Conservation (phyloP, 805 yeast genomes). For the Clavispora santaluciae region DNA sequence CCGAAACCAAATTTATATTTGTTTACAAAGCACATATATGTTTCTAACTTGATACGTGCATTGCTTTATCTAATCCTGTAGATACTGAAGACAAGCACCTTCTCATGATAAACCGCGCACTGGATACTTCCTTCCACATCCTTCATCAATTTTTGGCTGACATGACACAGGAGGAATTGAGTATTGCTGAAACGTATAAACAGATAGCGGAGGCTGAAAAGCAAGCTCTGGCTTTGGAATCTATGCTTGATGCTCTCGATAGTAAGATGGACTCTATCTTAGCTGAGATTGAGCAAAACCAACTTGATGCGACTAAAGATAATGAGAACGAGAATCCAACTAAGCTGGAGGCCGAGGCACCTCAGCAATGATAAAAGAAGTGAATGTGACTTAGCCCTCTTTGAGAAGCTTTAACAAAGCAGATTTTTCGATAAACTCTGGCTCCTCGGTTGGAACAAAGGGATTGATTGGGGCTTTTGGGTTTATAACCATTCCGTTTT, state of each 20-base stretch:
- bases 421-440: constrained; percentile 41
- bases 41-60: too few species aligned
- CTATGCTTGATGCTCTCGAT: constrained; percentile 61
- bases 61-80: too few species aligned
- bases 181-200: constrained; percentile 53
- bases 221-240: constrained; percentile 57
- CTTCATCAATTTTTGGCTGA: neutral
- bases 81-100: neutral
- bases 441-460: constrained; percentile 48
- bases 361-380: neutral
- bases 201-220: constrained; percentile 64
- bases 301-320: neutral
- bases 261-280: constrained; percentile 56
- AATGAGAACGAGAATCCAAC: neutral
- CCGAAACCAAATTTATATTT: too few species aligned
- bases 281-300: constrained; percentile 38
- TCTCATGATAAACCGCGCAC: neutral
- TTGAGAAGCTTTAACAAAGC: neutral
- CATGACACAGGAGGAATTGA: constrained; percentile 32
- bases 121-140: neutral
- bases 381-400: neutral
- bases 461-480: constrained; percentile 73
- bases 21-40: too few species aligned
- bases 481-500: constrained; percentile 46
- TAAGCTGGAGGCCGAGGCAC: neutral